Percentiles rank a stretch among this genome's conserved stretches.
These are phyloP conservation scores for Passiflora organensis DNA, from an alignment of 345 rosid species.

Conservation along the genomic window DNA sequence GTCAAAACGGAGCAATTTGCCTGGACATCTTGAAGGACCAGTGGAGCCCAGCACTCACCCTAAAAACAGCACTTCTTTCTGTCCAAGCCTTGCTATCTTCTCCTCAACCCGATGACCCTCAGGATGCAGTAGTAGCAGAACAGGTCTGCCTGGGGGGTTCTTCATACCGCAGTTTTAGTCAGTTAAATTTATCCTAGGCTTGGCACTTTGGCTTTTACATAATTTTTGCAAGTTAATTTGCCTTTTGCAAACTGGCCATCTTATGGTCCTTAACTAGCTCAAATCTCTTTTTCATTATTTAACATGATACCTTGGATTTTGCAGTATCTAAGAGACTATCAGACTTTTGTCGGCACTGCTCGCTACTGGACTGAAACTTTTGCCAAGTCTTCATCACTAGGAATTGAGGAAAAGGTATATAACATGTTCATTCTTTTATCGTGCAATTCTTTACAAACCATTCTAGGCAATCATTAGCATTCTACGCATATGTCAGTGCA, in stretches of 20 bases:
- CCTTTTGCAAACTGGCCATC: no score
- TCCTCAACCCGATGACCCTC: conserved; percentile 95
- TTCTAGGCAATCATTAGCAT: neutral
- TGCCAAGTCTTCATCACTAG: conserved; percentile 73
- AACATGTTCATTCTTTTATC: neutral
- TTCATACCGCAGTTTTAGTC: no score
- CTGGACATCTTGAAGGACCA: conserved; percentile 96
- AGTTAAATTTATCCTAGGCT: neutral
- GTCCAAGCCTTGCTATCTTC: conserved; percentile 91
- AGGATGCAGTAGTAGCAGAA: conserved; percentile 98
- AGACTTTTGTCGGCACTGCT: conserved; percentile 83
- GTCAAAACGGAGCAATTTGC: conserved; percentile 98
- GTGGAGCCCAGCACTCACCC: conserved; percentile 99
- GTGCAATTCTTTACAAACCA: neutral
- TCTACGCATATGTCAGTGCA: neutral
- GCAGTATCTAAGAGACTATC: conserved; percentile 86
- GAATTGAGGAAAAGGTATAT: conserved; percentile 80
- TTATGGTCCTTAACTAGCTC: neutral
- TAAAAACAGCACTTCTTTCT: conserved; percentile 97
- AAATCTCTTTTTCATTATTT: neutral
- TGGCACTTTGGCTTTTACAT: neutral
- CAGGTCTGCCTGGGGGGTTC: no score
- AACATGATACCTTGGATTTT: conserved; percentile 15
- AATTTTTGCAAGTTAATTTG: no score
- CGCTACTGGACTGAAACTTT: conserved; percentile 96